Conservation (phyloP, 345 rosid genomes). For the Pelargonium nanum region DNA sequence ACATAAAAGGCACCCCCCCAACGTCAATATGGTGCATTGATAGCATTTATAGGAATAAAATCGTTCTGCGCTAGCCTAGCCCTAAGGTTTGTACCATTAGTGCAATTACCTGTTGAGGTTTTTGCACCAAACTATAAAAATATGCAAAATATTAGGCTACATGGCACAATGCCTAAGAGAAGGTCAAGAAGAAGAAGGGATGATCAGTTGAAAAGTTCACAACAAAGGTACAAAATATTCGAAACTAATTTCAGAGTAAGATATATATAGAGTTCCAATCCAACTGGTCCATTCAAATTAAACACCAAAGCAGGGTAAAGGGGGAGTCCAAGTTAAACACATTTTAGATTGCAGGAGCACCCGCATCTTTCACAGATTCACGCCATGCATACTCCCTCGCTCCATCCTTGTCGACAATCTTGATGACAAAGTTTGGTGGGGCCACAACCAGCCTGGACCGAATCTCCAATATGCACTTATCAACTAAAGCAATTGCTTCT, state of each 20-base stretch:
- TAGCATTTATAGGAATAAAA: too few species aligned
- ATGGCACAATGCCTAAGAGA: too few species aligned
- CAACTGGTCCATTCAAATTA: slow-evolving; percentile 1
- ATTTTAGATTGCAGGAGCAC: slow-evolving; percentile 20
- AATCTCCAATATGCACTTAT: slow-evolving; percentile 83
- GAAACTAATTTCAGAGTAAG: not conserved
- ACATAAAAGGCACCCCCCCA: too few species aligned
- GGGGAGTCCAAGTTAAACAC: not conserved
- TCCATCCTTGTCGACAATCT: slow-evolving; percentile 90
- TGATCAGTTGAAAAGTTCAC: too few species aligned
- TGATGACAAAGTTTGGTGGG: slow-evolving; percentile 89
- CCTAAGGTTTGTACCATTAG: too few species aligned
- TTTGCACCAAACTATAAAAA: too few species aligned
- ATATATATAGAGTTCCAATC: slow-evolving; percentile 5
- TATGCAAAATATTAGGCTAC: too few species aligned
- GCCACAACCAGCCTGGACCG: slow-evolving; percentile 86
- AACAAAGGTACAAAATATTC: not conserved
- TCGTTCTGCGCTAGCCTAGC: too few species aligned
- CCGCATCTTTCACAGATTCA: slow-evolving; percentile 50
- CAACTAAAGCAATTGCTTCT: slow-evolving; percentile 75
- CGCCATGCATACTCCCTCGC: slow-evolving; percentile 85
- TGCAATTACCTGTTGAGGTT: too few species aligned
- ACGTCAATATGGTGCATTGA: too few species aligned
- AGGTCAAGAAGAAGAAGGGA: too few species aligned
- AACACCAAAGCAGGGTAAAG: not conserved